A percentile compares a stretch with the other conserved stretches of the same genome.
These are phyloP conservation scores for Amaranthus tricolor DNA, from an alignment of 179 eudicot genomes.

Conservation along the genomic window DNA sequence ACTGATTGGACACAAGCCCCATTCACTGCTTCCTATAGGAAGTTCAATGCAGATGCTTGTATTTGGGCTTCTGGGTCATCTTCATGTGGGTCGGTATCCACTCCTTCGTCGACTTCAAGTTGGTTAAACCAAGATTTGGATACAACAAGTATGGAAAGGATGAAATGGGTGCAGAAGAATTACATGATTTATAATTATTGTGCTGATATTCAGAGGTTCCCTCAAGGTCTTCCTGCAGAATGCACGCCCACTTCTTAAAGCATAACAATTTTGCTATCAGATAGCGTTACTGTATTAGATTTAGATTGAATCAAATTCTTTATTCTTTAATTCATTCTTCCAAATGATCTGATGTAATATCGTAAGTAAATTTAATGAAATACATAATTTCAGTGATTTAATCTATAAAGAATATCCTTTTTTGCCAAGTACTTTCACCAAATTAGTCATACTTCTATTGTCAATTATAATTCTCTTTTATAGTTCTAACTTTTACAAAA, in stretches of 20 bases:
- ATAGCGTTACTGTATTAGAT: too few relatives aligned
- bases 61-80: constrained; percentile 21
- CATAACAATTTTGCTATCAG: too few relatives aligned
- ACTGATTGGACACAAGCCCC: constrained; percentile 22
- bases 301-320: background rate
- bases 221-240: constrained; percentile 19
- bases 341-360: too few relatives aligned
- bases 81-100: constrained; percentile 13
- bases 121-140: constrained; percentile 23
- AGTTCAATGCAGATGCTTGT: constrained; percentile 22
- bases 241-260: constrained; percentile 15
- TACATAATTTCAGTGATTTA: background rate
- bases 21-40: constrained; percentile 13
- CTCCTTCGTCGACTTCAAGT: background rate
- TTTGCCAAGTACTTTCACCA: too few relatives aligned
- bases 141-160: constrained; percentile 12
- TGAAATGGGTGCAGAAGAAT: constrained; percentile 22
- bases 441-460: too few relatives aligned
- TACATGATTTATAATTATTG: constrained; percentile 24
- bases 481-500: too few relatives aligned
- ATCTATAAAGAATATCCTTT: too few relatives aligned
- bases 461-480: too few relatives aligned
- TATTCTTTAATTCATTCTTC: constrained; percentile 2
- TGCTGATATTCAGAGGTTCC: constrained; percentile 22
- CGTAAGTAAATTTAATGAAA: background rate